Base-by-base conservation (phyloP, 495 filamentous ascomycete genomes). In the Trichocladium antarcticum region DNA sequence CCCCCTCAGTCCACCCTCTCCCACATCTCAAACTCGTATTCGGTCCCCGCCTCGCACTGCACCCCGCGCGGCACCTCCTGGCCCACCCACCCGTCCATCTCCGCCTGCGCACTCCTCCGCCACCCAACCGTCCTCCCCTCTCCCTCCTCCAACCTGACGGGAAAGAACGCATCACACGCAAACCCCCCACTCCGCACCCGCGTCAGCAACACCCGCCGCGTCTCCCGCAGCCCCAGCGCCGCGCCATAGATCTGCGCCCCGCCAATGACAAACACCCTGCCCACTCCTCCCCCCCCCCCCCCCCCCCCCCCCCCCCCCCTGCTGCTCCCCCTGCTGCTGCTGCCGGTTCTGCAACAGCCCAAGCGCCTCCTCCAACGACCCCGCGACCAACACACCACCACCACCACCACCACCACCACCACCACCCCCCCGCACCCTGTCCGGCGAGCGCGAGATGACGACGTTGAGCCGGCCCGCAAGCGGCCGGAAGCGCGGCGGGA, bases 81-180 rank as follows among this genome's bases (percentile, higher is more conserved):
- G 3, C 78, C 82, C 5, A 72, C 70, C 66, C 73, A 85, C 35
- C 47, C 55, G 56, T 73, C 68, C 49, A 85, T 60, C 38, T 76
- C 72, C 48, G 70, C 65, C 47, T 71, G 70, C 10, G 53, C 62
- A 40, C 38, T 68, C 63, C 62, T 73, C 49, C 40, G 55, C 82
- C 82, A 84, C 16, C 53, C 49, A 14, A n/a, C 21, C 10, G 15
- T 49, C 14, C 27, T 54, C 28, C 59, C 54, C 42, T 55, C 58
- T 43, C 34, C 49, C 20, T 68, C 69, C 15, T 58, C 66, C 40
- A 85, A 58, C 61, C 74, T 68, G 21, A 84, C 52, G 6, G 85
- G 84, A 60, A 96, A 96, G 51, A 84, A 84, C 0, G 83, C 84
- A 80, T 98, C 92, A 64, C 89, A 95, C 54, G 89, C 87, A 68